A percentile compares a stretch with the other conserved stretches of the same genome.
These are phyloP conservation scores for Claviceps arundinis DNA, from an alignment of 2,329 filamentous ascomycete species.

Conservation along the genomic window DNA sequence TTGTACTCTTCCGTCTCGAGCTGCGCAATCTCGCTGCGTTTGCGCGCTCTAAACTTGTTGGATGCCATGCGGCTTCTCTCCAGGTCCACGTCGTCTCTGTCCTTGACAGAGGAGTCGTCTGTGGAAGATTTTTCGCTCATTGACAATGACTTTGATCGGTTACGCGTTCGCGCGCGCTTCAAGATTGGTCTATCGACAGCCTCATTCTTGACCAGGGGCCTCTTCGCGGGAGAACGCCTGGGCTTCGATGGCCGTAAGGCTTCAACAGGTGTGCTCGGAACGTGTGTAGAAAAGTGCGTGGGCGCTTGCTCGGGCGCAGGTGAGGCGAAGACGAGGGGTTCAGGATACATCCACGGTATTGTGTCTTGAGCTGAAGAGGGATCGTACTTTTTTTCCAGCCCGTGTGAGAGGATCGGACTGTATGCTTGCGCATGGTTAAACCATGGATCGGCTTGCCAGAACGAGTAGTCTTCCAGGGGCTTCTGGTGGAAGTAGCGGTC, in stretches of 20 bases:
- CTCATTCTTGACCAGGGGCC: background rate
- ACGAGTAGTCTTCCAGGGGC: background rate
- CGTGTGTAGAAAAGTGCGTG: background rate
- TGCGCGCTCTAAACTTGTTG: constrained; percentile 14
- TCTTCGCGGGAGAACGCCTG: background rate
- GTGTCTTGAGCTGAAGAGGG: background rate
- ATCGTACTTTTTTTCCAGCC: background rate
- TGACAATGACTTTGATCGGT: constrained; percentile 1
- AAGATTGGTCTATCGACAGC: background rate
- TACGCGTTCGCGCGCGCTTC: background rate
- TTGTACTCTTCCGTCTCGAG: constrained; percentile 9
- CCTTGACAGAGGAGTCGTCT: background rate
- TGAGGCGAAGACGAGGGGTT: background rate
- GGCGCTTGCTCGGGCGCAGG: background rate
- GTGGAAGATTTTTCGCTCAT: background rate
- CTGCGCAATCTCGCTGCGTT: constrained; percentile 8
- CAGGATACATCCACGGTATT: background rate
- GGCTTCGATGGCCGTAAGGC: background rate
- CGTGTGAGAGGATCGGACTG: background rate
- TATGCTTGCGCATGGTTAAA: background rate
- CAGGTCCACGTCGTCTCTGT: constrained; percentile 2
- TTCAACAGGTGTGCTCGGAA: background rate
- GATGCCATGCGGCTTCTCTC: constrained; percentile 14
- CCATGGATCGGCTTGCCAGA: background rate
- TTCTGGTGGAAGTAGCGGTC: background rate